Evolutionary conservation across 306 rosid species (phyloP), one percentile per base, ranked within the genome.

Genomic region (Sesbania bispinosa): DNA sequence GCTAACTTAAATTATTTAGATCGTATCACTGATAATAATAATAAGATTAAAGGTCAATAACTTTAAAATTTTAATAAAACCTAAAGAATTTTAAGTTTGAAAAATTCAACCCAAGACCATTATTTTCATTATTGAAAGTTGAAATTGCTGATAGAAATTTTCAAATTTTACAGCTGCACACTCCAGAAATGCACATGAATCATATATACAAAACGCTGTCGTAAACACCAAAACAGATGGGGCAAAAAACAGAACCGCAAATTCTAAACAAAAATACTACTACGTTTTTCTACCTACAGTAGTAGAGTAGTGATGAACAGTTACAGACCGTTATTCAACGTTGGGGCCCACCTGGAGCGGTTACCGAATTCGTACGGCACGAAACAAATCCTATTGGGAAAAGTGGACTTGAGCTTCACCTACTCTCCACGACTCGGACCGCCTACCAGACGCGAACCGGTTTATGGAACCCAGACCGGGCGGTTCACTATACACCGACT

Each of bases 401-500:
- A 62, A 62, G 81, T 66, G 77, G 47, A 73, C 29, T 69, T 85
- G 74, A 0, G 59, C 19, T 0, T 85, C 90, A 46, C 82, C 86
- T 2, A 73, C 78, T 3, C 38, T 78, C 90, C 85, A 89, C 24
- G 95, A 29, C 15, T 70, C 92, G 18, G 95, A 87, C 74, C 86
- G 85, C 74, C 99, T 84, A 50, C 99, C 99, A 0, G 97, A 94
- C 0, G 80, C 80, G 85, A 87, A 91, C 83, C 90, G 84, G 66
- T 62, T 82, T 85, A 94, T 52, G 0, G 86, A 83, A 0, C 95
- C 96, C 78, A 94, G 48, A 72, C 90, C 81, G 57, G 79, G 84
- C 3, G 99, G 71, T 26, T 79, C 97, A 53, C 83, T 67, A 15
- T 82, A 77, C 1, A 69, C 61, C 62, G 96, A 78, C 2, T 82